Conservation (phyloP, 2,329 filamentous ascomycete genomes). For the Aureobasidium uvarum region DNA sequence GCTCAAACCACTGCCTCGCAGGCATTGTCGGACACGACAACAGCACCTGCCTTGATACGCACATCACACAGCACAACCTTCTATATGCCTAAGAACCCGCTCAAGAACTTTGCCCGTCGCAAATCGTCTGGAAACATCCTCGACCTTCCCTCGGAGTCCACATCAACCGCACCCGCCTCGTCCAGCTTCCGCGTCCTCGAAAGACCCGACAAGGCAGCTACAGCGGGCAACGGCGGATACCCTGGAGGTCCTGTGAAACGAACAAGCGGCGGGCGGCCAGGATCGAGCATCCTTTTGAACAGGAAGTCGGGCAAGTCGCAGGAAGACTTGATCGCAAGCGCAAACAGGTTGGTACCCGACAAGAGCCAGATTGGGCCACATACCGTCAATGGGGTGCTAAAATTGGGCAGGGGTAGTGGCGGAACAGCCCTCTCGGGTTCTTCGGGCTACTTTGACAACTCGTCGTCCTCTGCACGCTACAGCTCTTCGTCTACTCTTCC, state of each 20-base stretch:
- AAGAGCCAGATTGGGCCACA: slow-evolving; percentile 31
- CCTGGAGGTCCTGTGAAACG: slow-evolving; percentile 36
- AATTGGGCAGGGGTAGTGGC: slow-evolving; percentile 47
- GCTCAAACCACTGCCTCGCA: not conserved
- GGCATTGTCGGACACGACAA: slow-evolving; percentile 24
- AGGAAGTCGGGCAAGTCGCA: slow-evolving; percentile 37
- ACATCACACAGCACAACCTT: slow-evolving; percentile 26
- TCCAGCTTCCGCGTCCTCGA: slow-evolving; percentile 57
- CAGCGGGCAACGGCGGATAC: slow-evolving; percentile 41
- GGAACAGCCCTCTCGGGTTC: slow-evolving; percentile 50
- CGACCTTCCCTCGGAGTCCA: slow-evolving; percentile 38
- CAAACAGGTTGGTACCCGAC: slow-evolving; percentile 35
- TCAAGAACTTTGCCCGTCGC: slow-evolving; percentile 53
- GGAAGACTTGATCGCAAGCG: slow-evolving; percentile 37
- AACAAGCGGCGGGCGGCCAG: slow-evolving; percentile 37
- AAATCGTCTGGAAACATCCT: slow-evolving; percentile 57
- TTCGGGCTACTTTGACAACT: slow-evolving; percentile 45
- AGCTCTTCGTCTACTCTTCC: slow-evolving; percentile 57
- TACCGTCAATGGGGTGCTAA: slow-evolving; percentile 43
- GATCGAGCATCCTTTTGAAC: slow-evolving; percentile 37
- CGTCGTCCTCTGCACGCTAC: slow-evolving; percentile 49
- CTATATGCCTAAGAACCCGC: slow-evolving; percentile 57
- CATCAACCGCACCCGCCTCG: slow-evolving; percentile 22
- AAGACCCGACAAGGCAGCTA: slow-evolving; percentile 49
- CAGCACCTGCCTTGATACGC: slow-evolving; percentile 3